Conservation (phyloP, 2,329 filamentous ascomycete species). For the Sordariomycetes sp. region DNA sequence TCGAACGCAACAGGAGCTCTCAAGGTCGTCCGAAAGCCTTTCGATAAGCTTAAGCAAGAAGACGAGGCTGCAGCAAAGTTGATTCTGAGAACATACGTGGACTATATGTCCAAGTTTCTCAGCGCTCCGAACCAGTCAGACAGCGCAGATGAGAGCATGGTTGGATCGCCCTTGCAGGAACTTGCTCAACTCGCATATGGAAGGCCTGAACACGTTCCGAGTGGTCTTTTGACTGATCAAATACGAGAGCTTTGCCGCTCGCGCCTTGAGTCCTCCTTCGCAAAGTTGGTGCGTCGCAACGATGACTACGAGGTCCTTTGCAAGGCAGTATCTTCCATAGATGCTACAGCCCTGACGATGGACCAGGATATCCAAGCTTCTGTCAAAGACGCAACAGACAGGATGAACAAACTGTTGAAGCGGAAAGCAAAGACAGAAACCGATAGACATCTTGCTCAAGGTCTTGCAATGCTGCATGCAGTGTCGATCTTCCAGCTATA, state of each 20-base stretch:
- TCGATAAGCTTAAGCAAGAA: constrained; percentile 17
- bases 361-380: constrained; percentile 44
- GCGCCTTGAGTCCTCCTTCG: constrained; percentile 48
- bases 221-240: constrained; percentile 38
- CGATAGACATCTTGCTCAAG: constrained; percentile 39
- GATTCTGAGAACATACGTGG: constrained; percentile 38
- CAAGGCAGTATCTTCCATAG: constrained; percentile 42
- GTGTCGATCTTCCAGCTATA: constrained; percentile 83
- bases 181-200: constrained; percentile 49
- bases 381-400: constrained; percentile 39
- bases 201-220: constrained; percentile 27
- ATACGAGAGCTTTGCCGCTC: constrained; percentile 44
- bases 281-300: constrained; percentile 44
- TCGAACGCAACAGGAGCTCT: constrained; percentile 46
- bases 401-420: constrained; percentile 44
- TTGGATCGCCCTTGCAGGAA: constrained; percentile 36
- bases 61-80: constrained; percentile 17
- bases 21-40: constrained; percentile 34
- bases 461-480: constrained; percentile 72
- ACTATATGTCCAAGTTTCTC: constrained; percentile 40
- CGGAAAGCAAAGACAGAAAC: constrained; percentile 21
- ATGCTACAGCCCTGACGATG: constrained; percentile 42
- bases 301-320: constrained; percentile 45
- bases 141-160: constrained; percentile 11
- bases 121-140: constrained; percentile 16